Evolutionary conservation across 2,329 filamentous ascomycete species (phyloP), one percentile per base, ranked within the genome.

Genomic region (Amphichorda felina): DNA sequence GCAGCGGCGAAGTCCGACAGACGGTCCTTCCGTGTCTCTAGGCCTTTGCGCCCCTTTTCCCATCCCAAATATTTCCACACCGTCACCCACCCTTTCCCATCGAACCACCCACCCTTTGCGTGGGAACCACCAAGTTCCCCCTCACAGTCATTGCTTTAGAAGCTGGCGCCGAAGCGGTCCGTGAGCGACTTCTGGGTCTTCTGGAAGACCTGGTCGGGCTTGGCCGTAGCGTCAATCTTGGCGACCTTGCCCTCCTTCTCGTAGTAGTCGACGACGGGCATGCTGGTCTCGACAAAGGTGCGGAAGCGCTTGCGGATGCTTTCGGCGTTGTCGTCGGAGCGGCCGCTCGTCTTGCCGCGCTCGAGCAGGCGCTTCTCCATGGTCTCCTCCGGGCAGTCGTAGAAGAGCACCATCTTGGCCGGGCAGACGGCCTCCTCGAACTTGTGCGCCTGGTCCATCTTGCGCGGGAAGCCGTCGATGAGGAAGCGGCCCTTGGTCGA

Each of bases 251-350:
- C 77, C 61, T 88, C 68, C 49, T 68, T 67, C 51, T 81, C 78
- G 57, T 82, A 96, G 55, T 85, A 75, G 47, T 94, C 72, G 37
- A 98, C 86, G 32, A 96, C 91, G 18, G 91, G 91, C 89, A 96
- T 95, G 63, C 86, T 94, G 2, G 87, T 94, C 61, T 96, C 87
- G 49, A 93, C 67, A 54, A 96, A 98, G 4, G 82, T 88, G 54
- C 77, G 79, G 71, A 98, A 98, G 38, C 91, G 75, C 79, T 98
- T 98, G 66, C 83, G 81, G 58, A 96, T 98, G 51, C 79, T 87
- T 62, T 94, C 91, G 38, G 78, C 81, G 56, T 98, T 98, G 64
- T 98, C 91, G 59, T 98, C 91, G 34, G 81, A 68, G 44, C 91
- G 73, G 29, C 91, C 91, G 52, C 82, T 88, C 13, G 89, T 96